phyloP scores from a whole-genome alignment of 2,329 filamentous ascomycete genomes.

The Leptodontidium sp. region DNA sequence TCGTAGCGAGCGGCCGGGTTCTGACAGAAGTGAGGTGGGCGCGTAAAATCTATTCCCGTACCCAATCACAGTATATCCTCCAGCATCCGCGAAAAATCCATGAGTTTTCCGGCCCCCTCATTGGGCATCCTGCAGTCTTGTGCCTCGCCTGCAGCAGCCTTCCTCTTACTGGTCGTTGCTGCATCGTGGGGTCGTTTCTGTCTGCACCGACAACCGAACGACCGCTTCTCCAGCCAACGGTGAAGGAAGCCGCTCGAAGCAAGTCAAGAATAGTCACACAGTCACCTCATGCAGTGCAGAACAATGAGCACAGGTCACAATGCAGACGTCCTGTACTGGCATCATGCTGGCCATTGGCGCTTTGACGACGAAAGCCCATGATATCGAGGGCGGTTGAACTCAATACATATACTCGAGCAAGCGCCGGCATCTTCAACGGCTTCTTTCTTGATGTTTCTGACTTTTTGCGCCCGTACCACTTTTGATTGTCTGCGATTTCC shows the following conservation, averaged over 20 bases:
- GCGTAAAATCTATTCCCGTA: constrained; percentile 38
- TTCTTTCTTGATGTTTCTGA: constrained; percentile 42
- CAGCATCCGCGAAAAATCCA: constrained; percentile 24
- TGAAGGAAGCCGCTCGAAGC: constrained; percentile 28
- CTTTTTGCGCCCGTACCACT: constrained; percentile 38
- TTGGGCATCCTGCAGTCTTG: constrained; percentile 33
- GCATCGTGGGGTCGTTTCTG: constrained; percentile 30
- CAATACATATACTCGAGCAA: constrained; percentile 47
- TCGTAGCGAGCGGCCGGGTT: constrained; percentile 28
- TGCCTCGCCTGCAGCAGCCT: constrained; percentile 25
- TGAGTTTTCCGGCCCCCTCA: constrained; percentile 18
- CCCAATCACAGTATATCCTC: constrained; percentile 34
- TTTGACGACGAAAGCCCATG: constrained; percentile 36
- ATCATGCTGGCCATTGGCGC: constrained; percentile 43
- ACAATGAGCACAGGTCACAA: constrained; percentile 42
- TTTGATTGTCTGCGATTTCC: constrained; percentile 39
- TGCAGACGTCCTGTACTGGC: constrained; percentile 37
- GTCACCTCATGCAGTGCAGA: constrained; percentile 40
- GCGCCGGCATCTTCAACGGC: constrained; percentile 39
- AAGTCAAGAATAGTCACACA: constrained; percentile 41
- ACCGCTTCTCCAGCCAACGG: constrained; percentile 39
- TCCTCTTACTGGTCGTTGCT: constrained; percentile 28
- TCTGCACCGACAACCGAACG: constrained; percentile 30
- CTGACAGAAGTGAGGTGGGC: constrained; percentile 29
- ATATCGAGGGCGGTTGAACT: constrained; percentile 20